Conservation (phyloP, 2,329 filamentous ascomycete genomes). For the Talaromyces pinophilus region DNA sequence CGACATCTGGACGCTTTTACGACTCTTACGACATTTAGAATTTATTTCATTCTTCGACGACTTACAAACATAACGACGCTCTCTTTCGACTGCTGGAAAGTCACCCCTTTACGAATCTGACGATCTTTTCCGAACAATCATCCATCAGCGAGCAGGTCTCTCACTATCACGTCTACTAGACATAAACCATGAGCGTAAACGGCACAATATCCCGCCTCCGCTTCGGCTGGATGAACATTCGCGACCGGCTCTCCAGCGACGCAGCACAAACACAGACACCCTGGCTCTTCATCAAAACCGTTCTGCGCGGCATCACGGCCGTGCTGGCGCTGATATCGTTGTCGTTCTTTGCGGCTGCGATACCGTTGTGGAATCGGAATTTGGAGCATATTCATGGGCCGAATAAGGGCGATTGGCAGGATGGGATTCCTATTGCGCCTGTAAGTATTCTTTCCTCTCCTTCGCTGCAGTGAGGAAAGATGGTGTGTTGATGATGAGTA, state of each 20-base stretch:
- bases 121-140: neutral
- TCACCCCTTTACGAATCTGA: neutral
- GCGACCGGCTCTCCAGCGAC: slow-evolving; percentile 13
- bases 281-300: slow-evolving; percentile 24
- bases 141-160: neutral
- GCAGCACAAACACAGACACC: slow-evolving; percentile 13
- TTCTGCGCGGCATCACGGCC: slow-evolving; percentile 28
- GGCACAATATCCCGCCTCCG: slow-evolving; percentile 17
- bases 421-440: slow-evolving; percentile 33
- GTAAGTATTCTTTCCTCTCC: slow-evolving; percentile 23
- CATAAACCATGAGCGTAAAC: neutral
- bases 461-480: neutral
- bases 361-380: slow-evolving; percentile 32
- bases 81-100: neutral
- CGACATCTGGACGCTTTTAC: neutral
- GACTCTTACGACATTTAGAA: neutral
- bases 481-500: neutral
- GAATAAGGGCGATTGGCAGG: slow-evolving; percentile 34
- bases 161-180: neutral
- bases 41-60: neutral
- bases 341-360: slow-evolving; percentile 32
- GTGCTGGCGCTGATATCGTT: slow-evolving; percentile 30
- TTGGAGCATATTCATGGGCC: slow-evolving; percentile 33
- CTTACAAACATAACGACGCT: neutral
- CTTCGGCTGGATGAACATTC: slow-evolving; percentile 18